A percentile compares a stretch with the other conserved stretches of the same genome.
Conservation (phyloP, 495 filamentous ascomycete genomes). For the Penicillium roqueforti region DNA sequence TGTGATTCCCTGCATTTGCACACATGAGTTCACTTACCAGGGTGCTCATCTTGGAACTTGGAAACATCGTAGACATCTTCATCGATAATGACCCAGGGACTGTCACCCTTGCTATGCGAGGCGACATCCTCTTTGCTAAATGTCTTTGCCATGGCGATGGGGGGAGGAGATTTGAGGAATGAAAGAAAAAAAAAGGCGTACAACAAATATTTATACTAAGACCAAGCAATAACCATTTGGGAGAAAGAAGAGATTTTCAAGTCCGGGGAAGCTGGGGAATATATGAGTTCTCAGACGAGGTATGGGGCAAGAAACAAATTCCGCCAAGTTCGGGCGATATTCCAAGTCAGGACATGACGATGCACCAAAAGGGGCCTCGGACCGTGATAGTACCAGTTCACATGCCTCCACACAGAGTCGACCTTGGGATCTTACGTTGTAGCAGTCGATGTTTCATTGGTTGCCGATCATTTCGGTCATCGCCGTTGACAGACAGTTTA, state of each 20-base stretch:
- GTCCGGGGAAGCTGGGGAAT: slow-evolving; percentile 26
- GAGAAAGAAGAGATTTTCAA: slow-evolving; percentile 21
- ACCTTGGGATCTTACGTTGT: slow-evolving; percentile 7
- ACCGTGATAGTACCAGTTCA: slow-evolving; percentile 5
- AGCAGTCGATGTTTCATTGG: slow-evolving; percentile 16
- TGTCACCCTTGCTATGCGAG: slow-evolving; percentile 81
- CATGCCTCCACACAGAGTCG: slow-evolving; percentile 2
- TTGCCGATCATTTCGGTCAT: slow-evolving; percentile 23
- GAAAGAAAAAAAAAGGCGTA: neutral
- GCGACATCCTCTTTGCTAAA: slow-evolving; percentile 83
- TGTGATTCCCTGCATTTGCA: slow-evolving; percentile 5
- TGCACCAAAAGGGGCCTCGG: slow-evolving; percentile 20
- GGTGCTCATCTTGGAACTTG: slow-evolving; percentile 91
- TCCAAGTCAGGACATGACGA: slow-evolving; percentile 6
- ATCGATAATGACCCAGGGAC: slow-evolving; percentile 86
- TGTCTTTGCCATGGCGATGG: slow-evolving; percentile 69
- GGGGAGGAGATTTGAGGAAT: neutral
- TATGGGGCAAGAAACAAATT: slow-evolving; percentile 10
- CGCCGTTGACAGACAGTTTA: slow-evolving; percentile 10
- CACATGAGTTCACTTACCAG: slow-evolving; percentile 50
- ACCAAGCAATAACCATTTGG: slow-evolving; percentile 5
- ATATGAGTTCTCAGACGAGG: too few relatives aligned
- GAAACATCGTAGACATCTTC: slow-evolving; percentile 96
- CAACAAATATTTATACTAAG: neutral
- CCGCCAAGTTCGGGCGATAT: slow-evolving; percentile 12